Conservation (phyloP, 1,139 yeast genomes). For the Blastobotrys malaysiensis region DNA sequence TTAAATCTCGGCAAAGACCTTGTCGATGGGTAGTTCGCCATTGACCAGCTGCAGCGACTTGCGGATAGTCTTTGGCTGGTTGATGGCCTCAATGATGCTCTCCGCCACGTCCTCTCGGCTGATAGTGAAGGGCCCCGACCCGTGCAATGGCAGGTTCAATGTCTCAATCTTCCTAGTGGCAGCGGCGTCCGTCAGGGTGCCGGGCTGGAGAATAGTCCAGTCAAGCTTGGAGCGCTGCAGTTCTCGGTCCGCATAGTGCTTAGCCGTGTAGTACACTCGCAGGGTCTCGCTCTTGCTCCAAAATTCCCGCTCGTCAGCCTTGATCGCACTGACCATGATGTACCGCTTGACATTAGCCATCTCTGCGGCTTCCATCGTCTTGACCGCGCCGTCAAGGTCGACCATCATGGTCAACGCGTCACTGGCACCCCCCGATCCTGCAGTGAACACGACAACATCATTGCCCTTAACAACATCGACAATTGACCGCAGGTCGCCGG, state of each 20-base stretch:
- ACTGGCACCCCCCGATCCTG: constrained; percentile 58
- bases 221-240: constrained; percentile 40
- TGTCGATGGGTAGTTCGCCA: constrained; percentile 15
- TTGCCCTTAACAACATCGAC: constrained; percentile 41
- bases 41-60: constrained; percentile 18
- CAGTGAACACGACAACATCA: constrained; percentile 56
- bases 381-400: constrained; percentile 60
- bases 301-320: constrained; percentile 45
- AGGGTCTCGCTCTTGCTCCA: constrained; percentile 34
- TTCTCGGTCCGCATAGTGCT: constrained; percentile 51
- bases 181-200: constrained; percentile 37
- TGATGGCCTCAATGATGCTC: constrained; percentile 13
- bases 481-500: constrained; percentile 39
- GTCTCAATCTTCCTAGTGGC: constrained; percentile 34
- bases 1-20: constrained; percentile 2
- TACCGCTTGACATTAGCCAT: constrained; percentile 44
- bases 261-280: constrained; percentile 46
- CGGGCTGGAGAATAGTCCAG: constrained; percentile 52
- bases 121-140: neutral
- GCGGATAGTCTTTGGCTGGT: constrained; percentile 11
- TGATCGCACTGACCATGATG: constrained; percentile 52
- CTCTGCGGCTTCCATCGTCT: constrained; percentile 52
- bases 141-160: neutral
- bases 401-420: constrained; percentile 45
- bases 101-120: constrained; percentile 19